Percentiles rank a stretch among this genome's conserved stretches.
These are phyloP conservation scores for Hanseniaspora taiwanica DNA, from an alignment of 805 yeast species.

Conservation along the genomic window DNA sequence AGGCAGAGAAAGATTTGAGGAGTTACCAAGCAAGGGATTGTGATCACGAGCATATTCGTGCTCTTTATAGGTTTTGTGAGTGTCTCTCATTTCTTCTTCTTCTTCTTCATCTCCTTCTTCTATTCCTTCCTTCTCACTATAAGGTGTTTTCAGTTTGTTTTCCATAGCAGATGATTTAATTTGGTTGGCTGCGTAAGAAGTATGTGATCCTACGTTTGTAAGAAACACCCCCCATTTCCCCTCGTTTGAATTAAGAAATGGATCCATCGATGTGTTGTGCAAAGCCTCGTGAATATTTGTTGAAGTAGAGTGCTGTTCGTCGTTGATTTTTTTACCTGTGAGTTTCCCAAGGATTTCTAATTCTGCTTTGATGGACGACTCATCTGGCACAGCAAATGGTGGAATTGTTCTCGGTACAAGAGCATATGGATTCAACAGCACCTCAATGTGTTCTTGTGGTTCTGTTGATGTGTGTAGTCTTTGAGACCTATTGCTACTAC, in stretches of 20 bases:
- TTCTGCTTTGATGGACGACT: no score
- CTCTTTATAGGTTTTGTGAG: no score
- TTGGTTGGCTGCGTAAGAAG: conserved; percentile 11
- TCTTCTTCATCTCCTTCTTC: no score
- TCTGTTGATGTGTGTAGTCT: no score
- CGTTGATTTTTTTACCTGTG: conserved; percentile 1
- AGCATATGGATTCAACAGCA: conserved; percentile 20
- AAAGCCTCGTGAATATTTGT: conserved; percentile 7
- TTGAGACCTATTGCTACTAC: no score
- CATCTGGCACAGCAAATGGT: conserved; percentile 48
- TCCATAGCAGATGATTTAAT: not conserved
- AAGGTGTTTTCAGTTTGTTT: not conserved
- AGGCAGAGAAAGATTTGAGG: no score
- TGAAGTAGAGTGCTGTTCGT: no score
- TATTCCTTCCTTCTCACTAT: not conserved
- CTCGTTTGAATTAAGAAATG: conserved; percentile 26
- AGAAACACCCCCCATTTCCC: conserved; percentile 41
- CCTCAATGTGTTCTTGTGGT: no score
- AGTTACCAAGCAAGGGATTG: no score
- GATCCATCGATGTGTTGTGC: conserved; percentile 16
- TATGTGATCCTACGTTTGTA: conserved; percentile 21
- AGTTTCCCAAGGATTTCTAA: no score
- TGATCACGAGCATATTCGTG: no score
- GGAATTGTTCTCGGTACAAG: conserved; percentile 38
- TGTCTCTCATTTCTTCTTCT: no score